phyloP scores from a whole-genome alignment of 768 basidiomycete genomes.

The Leccinum obscurum region DNA sequence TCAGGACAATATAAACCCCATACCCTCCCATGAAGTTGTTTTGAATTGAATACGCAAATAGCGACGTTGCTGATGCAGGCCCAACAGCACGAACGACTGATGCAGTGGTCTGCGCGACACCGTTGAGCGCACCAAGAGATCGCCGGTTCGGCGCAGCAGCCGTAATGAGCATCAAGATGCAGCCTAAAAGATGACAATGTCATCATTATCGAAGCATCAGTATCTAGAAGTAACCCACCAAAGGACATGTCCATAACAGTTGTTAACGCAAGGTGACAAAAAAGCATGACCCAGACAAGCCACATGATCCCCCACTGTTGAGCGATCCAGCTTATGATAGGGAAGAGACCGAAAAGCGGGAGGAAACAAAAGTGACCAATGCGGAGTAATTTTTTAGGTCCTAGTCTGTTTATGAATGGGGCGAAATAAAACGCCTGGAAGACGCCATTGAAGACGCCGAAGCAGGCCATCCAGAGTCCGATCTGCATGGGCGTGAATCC shows the following conservation, averaged over 20 bases:
- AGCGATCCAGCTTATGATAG: conserved; percentile 31
- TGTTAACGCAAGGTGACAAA: conserved; percentile 25
- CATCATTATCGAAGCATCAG: conserved; percentile 6
- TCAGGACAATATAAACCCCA: conserved; percentile 35
- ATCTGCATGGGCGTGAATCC: conserved; percentile 38
- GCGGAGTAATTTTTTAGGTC: conserved; percentile 33
- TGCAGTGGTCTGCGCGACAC: conserved; percentile 36
- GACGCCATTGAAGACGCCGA: conserved; percentile 34
- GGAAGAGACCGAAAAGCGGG: conserved; percentile 34
- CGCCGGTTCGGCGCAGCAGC: conserved; percentile 65
- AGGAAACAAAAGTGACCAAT: conserved; percentile 29
- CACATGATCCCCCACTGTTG: conserved; percentile 21
- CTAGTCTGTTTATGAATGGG: conserved; percentile 29
- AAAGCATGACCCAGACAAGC: conserved; percentile 30
- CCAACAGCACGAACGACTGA: conserved; percentile 35
- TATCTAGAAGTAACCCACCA: conserved; percentile 22
- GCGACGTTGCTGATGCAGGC: conserved; percentile 32
- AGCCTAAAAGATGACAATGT: conserved; percentile 40
- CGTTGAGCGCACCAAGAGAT: conserved; percentile 70
- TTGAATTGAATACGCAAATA: conserved; percentile 40
- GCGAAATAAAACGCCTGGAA: conserved; percentile 37
- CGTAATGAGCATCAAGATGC: conserved; percentile 69
- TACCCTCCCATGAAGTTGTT: conserved; percentile 38
- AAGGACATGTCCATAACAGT: conserved; percentile 34
- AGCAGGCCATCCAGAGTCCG: conserved; percentile 37